Conservation (phyloP, 306 rosid genomes). For the Cucumis sativus region Cucumber_9930_V3 NC_026660.2:10149501-10150000, state of each 20-base stretch:
- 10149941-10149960: not conserved
- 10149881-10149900: not conserved
- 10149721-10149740: no score
- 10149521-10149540: not conserved
- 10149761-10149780: no score
- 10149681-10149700: no score
- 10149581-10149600: not conserved
- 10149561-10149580: not conserved
- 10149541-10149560: not conserved
- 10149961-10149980: constrained; percentile 2
- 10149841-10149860: not conserved
- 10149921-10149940: not conserved
- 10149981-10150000: not conserved
- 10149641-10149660: no score
- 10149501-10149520: not conserved
- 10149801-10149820: not conserved
- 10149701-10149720: no score
- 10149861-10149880: not conserved
- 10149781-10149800: not conserved
- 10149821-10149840: not conserved
- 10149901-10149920: not conserved
- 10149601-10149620: not conserved
- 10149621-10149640: no score
- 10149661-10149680: no score
- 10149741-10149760: no score